Evolutionary conservation across 306 rosid genomes (phyloP).

Genomic region (Quercus alba): DNA sequence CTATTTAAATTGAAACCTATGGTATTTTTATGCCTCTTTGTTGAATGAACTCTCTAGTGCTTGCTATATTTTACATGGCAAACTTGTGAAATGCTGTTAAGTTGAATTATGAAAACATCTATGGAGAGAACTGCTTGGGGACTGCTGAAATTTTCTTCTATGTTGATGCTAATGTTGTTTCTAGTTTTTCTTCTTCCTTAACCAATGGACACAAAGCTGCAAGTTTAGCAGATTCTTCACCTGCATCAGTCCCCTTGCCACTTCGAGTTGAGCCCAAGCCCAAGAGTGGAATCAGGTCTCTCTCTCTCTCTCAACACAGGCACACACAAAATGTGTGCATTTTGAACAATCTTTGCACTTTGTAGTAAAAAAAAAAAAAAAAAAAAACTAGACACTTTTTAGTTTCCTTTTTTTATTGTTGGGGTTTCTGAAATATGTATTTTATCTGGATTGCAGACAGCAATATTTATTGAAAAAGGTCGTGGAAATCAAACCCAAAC

Average conservation of each 20-base stretch:
- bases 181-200: constrained; percentile 43
- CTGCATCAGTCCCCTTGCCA: constrained; percentile 72
- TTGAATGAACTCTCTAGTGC: not conserved
- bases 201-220: constrained; percentile 78
- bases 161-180: not conserved
- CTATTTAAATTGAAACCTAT: not conserved
- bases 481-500: constrained; percentile 88
- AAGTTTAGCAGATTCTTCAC: constrained; percentile 84
- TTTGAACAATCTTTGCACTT: not conserved
- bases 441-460: constrained; percentile 53
- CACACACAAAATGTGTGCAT: not conserved
- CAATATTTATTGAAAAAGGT: constrained; percentile 87
- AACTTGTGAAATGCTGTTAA: not conserved
- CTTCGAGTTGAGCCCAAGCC: constrained; percentile 95
- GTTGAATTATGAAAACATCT: not conserved
- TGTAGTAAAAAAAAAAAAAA: too few species aligned
- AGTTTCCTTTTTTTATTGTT: not conserved
- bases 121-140: not conserved
- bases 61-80: not conserved
- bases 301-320: not conserved
- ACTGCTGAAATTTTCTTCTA: not conserved
- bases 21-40: not conserved
- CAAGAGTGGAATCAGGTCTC: constrained; percentile 90
- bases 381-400: not conserved
- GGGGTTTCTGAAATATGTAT: not conserved